Base-by-base conservation (phyloP, 2,329 filamentous ascomycete species). In the Colletotrichum sp. region DNA sequence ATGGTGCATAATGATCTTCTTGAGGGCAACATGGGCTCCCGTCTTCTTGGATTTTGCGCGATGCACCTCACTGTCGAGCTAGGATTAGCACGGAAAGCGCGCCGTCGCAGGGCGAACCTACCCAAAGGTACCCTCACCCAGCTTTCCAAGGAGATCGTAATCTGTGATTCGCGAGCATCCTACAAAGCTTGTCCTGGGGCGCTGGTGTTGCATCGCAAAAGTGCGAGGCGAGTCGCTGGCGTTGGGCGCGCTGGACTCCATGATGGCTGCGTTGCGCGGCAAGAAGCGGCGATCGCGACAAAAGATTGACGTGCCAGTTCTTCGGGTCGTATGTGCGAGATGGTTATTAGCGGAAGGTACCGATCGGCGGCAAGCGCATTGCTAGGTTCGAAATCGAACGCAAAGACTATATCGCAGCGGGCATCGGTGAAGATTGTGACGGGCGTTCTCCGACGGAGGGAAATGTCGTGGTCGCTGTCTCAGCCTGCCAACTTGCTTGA, bases 1-100 rank as follows among this genome's bases (percentile, higher is more conserved):
- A 84, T 99, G 98, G 84, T 99, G 97, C 95, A 99, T 98, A 79
- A 99, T 92, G 79, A 99, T 99, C 90, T 99, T 99, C 88, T 99
- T 99, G 82, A 99, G 86, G 6, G 97, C 97, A 76, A 98, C 94
- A 62, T 96, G 85, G 28, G 91, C 90, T 70, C 95, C 94, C 2
- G 92, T 95, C 81, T 91, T 94, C 81, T 92, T 93, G 32, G 94
- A 95, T 77, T 92, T 92, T 77, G 96, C 97, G 82, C 96, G 97
- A 85, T 98, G 95, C 52, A 99, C 97, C 87, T 99, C 96, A 79
- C 93, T 94, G 77, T 21, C 63, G 24, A 26, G 21, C 60, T 18
- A 18, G n/a, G 18, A 62, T 74, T 24, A 76, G 64, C 39, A 62
- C 39, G 36, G 26, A 34, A 55, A 13, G 44, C n/a, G 49, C 34